phyloP scores from a whole-genome alignment of 768 basidiomycete species.

The Boletus rufocinnamomeus region DNA sequence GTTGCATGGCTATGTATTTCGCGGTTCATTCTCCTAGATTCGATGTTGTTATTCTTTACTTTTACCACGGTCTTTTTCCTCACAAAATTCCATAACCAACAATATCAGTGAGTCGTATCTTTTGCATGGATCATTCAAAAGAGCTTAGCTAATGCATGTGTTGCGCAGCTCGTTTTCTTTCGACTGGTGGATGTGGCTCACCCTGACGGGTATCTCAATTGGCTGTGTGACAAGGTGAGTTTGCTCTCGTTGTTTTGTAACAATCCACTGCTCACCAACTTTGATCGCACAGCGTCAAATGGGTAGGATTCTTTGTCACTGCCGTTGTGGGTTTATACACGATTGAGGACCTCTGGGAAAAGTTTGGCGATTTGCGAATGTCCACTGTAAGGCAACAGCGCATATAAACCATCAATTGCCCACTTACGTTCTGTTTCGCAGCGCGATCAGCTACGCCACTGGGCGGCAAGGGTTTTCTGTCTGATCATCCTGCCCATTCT shows the following conservation, averaged over 20 bases:
- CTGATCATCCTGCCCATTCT: conserved; percentile 88
- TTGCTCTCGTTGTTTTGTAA: not conserved
- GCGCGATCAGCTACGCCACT: conserved; percentile 88
- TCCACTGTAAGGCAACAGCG: conserved; percentile 61
- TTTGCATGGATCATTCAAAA: not conserved
- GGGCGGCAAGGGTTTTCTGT: conserved; percentile 82
- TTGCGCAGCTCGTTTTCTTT: conserved; percentile 77
- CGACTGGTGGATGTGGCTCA: conserved; percentile 98
- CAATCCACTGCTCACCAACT: conserved; percentile 2
- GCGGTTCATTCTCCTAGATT: conserved; percentile 95
- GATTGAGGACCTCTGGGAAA: conserved; percentile 97
- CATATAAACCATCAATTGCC: conserved; percentile 5
- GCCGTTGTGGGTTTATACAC: conserved; percentile 95
- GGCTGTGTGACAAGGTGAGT: conserved; percentile 89
- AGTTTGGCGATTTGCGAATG: conserved; percentile 95
- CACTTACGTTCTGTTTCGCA: conserved; percentile 34
- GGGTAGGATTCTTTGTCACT: conserved; percentile 94
- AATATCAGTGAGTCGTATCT: conserved; percentile 69
- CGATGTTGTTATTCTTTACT: conserved; percentile 99
- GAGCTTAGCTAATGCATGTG: conserved; percentile 10
- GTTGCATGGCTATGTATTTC: conserved; percentile 97
- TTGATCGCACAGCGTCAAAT: conserved; percentile 70
- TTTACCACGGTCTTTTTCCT: conserved; percentile 95
- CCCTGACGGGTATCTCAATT: conserved; percentile 91
- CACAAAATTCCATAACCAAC: conserved; percentile 96